Percentiles rank a stretch among this genome's conserved stretches.
Evolutionary conservation across 352 stramenopile genomes (phyloP).

Genomic region (Phytophthora hybrid): DNA sequence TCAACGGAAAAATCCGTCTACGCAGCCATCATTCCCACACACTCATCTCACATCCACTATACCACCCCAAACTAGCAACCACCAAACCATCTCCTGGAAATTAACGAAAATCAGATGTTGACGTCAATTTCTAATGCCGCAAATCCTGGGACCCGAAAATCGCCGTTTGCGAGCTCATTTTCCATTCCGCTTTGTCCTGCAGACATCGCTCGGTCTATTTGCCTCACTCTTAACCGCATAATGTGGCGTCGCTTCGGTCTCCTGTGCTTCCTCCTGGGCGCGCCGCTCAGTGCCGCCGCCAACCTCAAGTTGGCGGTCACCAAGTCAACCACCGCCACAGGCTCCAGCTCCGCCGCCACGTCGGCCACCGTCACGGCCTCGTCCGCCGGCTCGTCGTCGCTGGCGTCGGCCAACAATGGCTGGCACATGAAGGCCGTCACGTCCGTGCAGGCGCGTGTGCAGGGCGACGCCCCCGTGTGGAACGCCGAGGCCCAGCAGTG

Average conservation of each 20-base stretch:
- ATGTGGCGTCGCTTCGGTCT: constrained; percentile 27
- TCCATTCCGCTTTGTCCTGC: constrained; percentile 10
- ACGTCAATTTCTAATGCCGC: neutral
- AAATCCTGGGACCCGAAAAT: constrained; percentile 2
- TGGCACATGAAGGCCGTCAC: constrained; percentile 50
- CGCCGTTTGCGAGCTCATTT: constrained; percentile 2
- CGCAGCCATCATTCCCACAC: neutral
- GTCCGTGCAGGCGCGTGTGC: constrained; percentile 59
- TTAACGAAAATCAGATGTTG: constrained; percentile 10
- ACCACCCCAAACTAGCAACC: neutral
- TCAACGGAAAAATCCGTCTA: constrained; percentile 4
- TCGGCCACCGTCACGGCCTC: constrained; percentile 5
- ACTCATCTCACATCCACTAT: neutral
- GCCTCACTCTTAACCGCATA: neutral
- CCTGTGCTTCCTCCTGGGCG: constrained; percentile 7
- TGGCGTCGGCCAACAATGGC: neutral
- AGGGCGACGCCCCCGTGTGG: constrained; percentile 57
- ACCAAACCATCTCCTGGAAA: neutral
- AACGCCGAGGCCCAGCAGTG: constrained; percentile 42
- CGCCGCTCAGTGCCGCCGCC: constrained; percentile 1
- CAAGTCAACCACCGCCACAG: constrained; percentile 6
- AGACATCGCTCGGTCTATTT: constrained; percentile 12
- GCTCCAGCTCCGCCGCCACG: neutral
- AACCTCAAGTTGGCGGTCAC: constrained; percentile 20
- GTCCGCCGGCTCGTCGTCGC: constrained; percentile 1